Evolutionary conservation across 2,329 filamentous ascomycete genomes (phyloP).

Genomic region (Graphilbum fragrans): DNA sequence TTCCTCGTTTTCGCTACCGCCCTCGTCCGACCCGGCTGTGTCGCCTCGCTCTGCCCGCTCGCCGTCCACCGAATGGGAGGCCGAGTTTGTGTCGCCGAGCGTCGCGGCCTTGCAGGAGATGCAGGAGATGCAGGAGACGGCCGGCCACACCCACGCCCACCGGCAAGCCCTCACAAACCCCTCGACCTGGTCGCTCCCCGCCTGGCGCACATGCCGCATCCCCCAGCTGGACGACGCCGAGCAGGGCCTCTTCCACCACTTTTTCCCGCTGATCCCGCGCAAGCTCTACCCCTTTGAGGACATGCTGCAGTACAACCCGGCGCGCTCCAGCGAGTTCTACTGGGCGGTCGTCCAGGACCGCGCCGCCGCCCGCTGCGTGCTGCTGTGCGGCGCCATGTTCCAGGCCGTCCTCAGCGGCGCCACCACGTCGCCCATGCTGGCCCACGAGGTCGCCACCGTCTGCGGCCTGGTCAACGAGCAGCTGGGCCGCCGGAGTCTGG

Average conservation of each 20-base stretch:
- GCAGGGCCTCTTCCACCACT: slow-evolving; percentile 16
- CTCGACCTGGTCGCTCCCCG: slow-evolving; percentile 6
- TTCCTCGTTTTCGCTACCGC: not conserved
- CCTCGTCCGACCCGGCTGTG: not conserved
- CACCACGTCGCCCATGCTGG: slow-evolving; percentile 10
- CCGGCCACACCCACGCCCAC: not conserved
- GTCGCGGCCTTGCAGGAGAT: not conserved
- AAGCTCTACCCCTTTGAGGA: slow-evolving; percentile 21
- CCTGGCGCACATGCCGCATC: slow-evolving; percentile 8
- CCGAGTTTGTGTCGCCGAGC: slow-evolving; percentile 1
- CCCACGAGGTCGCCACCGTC: slow-evolving; percentile 10
- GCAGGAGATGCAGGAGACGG: no score
- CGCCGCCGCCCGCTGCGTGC: slow-evolving; percentile 16
- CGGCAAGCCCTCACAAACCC: slow-evolving; percentile 4
- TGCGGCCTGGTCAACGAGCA: slow-evolving; percentile 11
- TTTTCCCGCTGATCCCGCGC: slow-evolving; percentile 15
- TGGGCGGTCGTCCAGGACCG: slow-evolving; percentile 14
- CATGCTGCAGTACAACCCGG: slow-evolving; percentile 18
- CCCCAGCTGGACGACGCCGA: slow-evolving; percentile 13
- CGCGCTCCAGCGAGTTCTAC: slow-evolving; percentile 14
- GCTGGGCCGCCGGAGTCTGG: slow-evolving; percentile 3
- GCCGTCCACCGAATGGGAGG: slow-evolving; percentile 4
- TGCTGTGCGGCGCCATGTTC: slow-evolving; percentile 18
- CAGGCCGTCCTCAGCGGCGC: slow-evolving; percentile 12
- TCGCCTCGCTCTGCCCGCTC: not conserved